phyloP scores from a whole-genome alignment of 306 rosid genomes.

The Cicer arietinum region DNA sequence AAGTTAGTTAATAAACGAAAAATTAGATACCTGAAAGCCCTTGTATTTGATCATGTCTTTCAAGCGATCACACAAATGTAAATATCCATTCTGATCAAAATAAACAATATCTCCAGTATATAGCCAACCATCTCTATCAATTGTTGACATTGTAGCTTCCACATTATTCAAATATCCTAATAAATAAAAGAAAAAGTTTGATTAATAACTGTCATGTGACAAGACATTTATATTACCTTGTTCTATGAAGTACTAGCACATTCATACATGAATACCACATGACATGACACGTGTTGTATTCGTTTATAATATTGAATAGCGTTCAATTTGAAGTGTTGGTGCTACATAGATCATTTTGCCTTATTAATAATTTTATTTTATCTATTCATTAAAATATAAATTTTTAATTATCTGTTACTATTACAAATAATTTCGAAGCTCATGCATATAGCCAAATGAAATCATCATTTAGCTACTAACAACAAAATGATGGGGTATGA shows the following conservation, averaged over 20 bases:
- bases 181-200: slow-evolving; percentile 29
- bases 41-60: slow-evolving; percentile 93
- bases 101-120: slow-evolving; percentile 77
- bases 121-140: slow-evolving; percentile 78
- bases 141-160: slow-evolving; percentile 66
- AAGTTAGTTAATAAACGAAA: neutral
- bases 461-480: slow-evolving; percentile 19
- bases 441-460: neutral
- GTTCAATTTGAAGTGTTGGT: too few relatives aligned
- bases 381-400: slow-evolving; percentile 33
- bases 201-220: neutral
- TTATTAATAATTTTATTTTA: too few relatives aligned
- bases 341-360: too few relatives aligned
- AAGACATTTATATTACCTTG: too few relatives aligned
- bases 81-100: slow-evolving; percentile 77
- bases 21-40: slow-evolving; percentile 77
- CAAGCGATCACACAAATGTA: slow-evolving; percentile 71
- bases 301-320: too few relatives aligned
- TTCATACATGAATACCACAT: too few relatives aligned
- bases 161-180: slow-evolving; percentile 81
- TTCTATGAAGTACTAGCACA: too few relatives aligned
- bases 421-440: slow-evolving; percentile 1
- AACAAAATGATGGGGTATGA: neutral
- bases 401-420: slow-evolving; percentile 18
- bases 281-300: too few relatives aligned